phyloP scores from a whole-genome alignment of 2,329 filamentous ascomycete genomes.

The Emydomyces testavorans region DNA sequence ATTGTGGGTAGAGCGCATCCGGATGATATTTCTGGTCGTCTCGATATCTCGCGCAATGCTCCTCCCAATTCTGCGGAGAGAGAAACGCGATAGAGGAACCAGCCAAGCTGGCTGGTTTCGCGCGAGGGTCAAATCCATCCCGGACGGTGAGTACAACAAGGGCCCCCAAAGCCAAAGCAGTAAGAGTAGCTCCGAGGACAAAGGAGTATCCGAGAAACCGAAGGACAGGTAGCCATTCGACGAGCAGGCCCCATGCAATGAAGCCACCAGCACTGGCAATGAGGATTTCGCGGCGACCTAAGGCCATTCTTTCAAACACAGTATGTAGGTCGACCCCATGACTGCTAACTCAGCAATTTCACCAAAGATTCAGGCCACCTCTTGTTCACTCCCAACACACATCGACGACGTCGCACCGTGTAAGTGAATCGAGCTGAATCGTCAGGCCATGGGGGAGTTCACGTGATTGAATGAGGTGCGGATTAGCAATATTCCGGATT shows the following conservation, averaged over 20 bases:
- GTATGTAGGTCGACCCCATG: conserved; percentile 34
- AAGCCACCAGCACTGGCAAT: conserved; percentile 40
- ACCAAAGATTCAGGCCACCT: conserved; percentile 4
- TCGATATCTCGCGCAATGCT: conserved; percentile 56
- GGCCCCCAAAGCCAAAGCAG: conserved; percentile 45
- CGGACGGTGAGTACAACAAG: conserved; percentile 49
- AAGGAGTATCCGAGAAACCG: conserved; percentile 82
- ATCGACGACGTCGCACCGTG: background rate
- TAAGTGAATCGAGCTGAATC: too few species aligned
- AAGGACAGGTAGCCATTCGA: conserved; percentile 69
- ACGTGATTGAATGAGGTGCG: too few species aligned
- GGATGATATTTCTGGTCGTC: conserved; percentile 56
- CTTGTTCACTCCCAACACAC: background rate
- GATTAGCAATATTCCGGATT: too few species aligned
- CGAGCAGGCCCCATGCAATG: conserved; percentile 76
- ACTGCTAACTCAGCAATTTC: conserved; percentile 10
- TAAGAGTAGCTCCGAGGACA: conserved; percentile 51
- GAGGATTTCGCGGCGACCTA: conserved; percentile 35
- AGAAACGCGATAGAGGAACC: conserved; percentile 46
- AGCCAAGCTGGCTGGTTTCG: conserved; percentile 27
- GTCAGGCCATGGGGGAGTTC: too few species aligned
- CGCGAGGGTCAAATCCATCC: conserved; percentile 34
- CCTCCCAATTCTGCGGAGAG: conserved; percentile 52
- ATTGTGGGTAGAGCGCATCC: conserved; percentile 61
- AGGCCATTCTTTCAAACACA: conserved; percentile 35